Evolutionary conservation across 495 filamentous ascomycete species (phyloP).

Genomic region (Trichoderma reesei): DNA sequence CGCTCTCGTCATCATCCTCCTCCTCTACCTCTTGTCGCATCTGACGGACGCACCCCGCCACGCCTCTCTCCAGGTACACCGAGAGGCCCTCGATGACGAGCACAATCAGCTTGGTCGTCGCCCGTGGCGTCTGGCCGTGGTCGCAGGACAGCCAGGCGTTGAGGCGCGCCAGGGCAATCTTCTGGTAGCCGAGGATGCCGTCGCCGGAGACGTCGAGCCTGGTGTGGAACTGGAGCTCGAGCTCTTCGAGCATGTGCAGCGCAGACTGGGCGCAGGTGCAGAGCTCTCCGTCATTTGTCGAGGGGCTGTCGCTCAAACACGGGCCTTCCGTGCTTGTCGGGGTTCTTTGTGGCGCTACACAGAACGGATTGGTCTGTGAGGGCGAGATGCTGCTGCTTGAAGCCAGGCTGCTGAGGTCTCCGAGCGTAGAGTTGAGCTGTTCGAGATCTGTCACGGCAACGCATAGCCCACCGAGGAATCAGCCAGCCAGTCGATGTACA

Average conservation of each 20-base stretch:
- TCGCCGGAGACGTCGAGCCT: background rate
- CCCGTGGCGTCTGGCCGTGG: background rate
- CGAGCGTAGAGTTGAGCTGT: background rate
- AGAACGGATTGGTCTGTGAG: background rate
- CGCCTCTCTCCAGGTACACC: background rate
- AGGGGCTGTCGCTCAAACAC: background rate
- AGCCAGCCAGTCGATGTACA: background rate
- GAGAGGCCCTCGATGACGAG: background rate
- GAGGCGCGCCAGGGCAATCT: background rate
- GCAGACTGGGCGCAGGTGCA: background rate
- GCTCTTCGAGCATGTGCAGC: background rate
- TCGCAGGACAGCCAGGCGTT: background rate
- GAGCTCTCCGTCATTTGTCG: background rate
- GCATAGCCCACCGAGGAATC: background rate
- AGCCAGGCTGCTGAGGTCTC: background rate
- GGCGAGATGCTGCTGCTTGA: conserved; percentile 1
- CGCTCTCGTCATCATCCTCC: background rate
- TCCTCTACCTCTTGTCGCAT: background rate
- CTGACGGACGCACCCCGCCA: background rate
- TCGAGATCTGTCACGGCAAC: background rate
- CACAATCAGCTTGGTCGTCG: background rate
- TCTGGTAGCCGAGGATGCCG: background rate
- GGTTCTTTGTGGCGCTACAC: background rate
- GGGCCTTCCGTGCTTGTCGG: background rate
- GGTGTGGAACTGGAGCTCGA: background rate